Evolutionary conservation across 306 rosid species (phyloP), one percentile per base, ranked within the genome.

Genomic region (Trichosanthes truncata): DNA sequence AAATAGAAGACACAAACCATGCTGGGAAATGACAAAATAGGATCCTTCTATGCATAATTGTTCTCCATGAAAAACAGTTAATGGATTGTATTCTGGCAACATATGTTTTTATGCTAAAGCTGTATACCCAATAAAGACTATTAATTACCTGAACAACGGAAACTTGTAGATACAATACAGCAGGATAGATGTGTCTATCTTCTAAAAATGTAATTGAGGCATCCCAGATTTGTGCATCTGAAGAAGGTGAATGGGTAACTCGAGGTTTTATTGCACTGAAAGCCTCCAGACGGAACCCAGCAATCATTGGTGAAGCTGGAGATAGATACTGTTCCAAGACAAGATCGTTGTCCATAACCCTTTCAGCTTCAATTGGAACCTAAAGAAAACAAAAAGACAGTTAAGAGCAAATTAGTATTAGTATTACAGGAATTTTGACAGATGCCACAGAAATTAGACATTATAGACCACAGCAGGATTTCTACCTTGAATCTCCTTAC

Each of bases 241-340:
- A 86, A 71, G 81, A 69, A 53, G 97, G 99, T 46, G 99, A 93
- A 90, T 93, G 99, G 79, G 89, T 89, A 81, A 91, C 92, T 82
- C 92, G 91, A 81, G 96, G 97, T 88, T 90, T 96, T 83, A 96
- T 91, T 74, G 94, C 96, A 65, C 91, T 83, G 53, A 87, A 90
- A 87, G 93, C 93, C 80, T 96, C 99, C 77, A 96, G 82, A 67
- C 99, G 98, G 84, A 96, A 96, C 73, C 99, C 99, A 31, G 94
- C 92, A 83, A 91, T 89, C 84, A 74, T 63, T 74, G 96, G 98
- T 38, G 97, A 93, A 79, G 84, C 84, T 56, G 90, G 91, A 76
- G 96, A 86, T 33, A 93, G 74, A 88, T 82, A 83, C 81, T 90
- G 91, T 84, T 96, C 99, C 88, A 93, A 63, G 80, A 91, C 88